Evolutionary conservation across 2,329 filamentous ascomycete genomes (phyloP), one percentile per base, ranked within the genome.

Genomic region (Arthrobotrys sphaeroides): DNA sequence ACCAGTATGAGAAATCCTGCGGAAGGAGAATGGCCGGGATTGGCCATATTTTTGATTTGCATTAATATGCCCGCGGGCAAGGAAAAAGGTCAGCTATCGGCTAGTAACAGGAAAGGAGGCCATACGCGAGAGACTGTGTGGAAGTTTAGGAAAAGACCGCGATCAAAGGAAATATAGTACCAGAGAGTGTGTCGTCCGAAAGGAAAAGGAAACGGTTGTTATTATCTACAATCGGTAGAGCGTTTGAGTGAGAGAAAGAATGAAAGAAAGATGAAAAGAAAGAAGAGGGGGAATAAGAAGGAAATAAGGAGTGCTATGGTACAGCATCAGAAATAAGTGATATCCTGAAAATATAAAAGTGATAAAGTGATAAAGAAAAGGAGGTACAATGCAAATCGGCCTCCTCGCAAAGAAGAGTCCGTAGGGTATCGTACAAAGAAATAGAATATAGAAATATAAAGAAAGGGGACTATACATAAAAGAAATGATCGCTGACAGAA

Each of bases 121-220:
- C 57, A 47, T 18, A 42, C 49, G 64, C 66, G 43, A 43, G 53
- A 77, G 65, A 65, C 67, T 65, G 73, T 79, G 59, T 77, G 66
- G 57, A 28, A 20, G 38, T 24, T 45, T 73, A 70, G 51, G 36
- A 69, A 76, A 73, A 65, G 73, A 74, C 49, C 68, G 53, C 42
- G 67, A 57, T 53, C 33, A 22, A 77, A 69, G 77, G 78, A 74
- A 72, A 77, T 78, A 79, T 75, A 77, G 79, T 51, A 78, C 74
- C 79, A 78, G 65, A 73, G 62, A 73, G 77, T 72, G 75, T 69
- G 66, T 77, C 64, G 61, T 64, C 18, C 22, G 36, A 78, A 74
- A 79, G 79, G 70, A 72, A 61, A 74, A 78, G 77, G 78, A 78
- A 68, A 78, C 73, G 68, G 65, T 66, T 77, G 67, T 18, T 55